Conservation (phyloP, 2,329 filamentous ascomycete species). For the Arthrinium puccinioides region DNA sequence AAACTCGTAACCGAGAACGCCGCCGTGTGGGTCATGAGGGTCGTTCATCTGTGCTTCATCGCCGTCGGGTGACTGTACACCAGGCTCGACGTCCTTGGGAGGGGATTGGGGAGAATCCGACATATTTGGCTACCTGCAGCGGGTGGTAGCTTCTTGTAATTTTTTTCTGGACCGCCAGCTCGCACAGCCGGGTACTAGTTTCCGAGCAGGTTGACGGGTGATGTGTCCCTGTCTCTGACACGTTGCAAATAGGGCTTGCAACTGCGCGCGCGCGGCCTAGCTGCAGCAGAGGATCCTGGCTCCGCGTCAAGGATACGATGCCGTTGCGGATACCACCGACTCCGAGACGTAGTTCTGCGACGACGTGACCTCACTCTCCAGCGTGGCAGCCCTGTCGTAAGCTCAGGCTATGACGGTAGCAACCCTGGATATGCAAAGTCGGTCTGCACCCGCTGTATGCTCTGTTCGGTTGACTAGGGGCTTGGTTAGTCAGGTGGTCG, state of each 20-base stretch:
- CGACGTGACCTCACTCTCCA: conserved; percentile 8
- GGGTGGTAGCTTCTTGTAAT: conserved; percentile 55
- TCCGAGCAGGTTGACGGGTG: conserved; percentile 29
- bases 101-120: conserved; percentile 80
- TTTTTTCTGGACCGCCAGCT: conserved; percentile 47
- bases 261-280: conserved; percentile 38
- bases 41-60: conserved; percentile 94
- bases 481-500: conserved; percentile 8
- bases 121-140: conserved; percentile 78
- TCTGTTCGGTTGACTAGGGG: conserved; percentile 2
- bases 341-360: conserved; percentile 9
- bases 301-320: conserved; percentile 42
- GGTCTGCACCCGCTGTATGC: conserved; percentile 11
- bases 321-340: conserved; percentile 21
- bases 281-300: conserved; percentile 34
- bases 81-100: conserved; percentile 90
- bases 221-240: conserved; percentile 53
- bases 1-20: conserved; percentile 79
- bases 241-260: conserved; percentile 52
- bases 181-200: conserved; percentile 44
- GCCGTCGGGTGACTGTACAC: conserved; percentile 77
- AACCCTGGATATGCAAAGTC: conserved; percentile 16
- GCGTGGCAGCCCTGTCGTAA: conserved; percentile 26
- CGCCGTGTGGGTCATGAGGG: conserved; percentile 68
- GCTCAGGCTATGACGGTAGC: conserved; percentile 41